Base-by-base conservation (phyloP, 139 green algal species). In the Chlorella sp. region DNA sequence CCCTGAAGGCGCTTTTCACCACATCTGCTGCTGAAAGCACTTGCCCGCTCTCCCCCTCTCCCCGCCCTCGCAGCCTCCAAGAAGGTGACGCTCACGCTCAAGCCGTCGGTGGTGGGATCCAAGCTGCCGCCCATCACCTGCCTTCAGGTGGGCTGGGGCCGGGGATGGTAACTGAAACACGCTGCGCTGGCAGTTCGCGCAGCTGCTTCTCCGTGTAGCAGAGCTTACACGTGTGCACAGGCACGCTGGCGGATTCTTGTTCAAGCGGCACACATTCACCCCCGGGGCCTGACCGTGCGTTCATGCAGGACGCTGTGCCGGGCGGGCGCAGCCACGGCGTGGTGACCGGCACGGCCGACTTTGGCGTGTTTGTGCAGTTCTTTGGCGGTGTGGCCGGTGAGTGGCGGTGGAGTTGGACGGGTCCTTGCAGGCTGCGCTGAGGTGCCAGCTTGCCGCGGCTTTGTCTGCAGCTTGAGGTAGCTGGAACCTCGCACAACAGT, bases 291-390 rank as follows among this genome's bases (percentile, higher is more conserved):
- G n/a, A n/a, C n/a, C n/a, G n/a, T n/a, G n/a, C n/a, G n/a, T n/a
- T 76, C 9, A 16, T 82, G 65, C 38, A 87, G 32, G 91, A 96
- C 57, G 94, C 94, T 20, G 70, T 86, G 60, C 76, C 87, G 11
- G 96, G 95, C 13, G 55, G 86, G n/a, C 89, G 93, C 30, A 89
- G 89, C 55, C 94, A 98, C 84, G 97, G 97, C 55, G 86, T 94
- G 11, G 89, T 99, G 7, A 98, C 95, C 0, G 97, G 97, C 28
- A 87, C 95, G 21, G 74, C 92, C 80, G 85, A 92, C 36, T 95
- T 93, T 64, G 97, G 96, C 69, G 91, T 98, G 12, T 99, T 98
- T 87, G 91, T 99, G 39, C 68, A 65, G 0, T 98, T 99, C 82
- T 99, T 94, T 84, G 91, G 91, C 23, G 91, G 91, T 60, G 60